Percentiles rank a stretch among this genome's conserved stretches.
Evolutionary conservation across 2,329 filamentous ascomycete species (phyloP).

Genomic region (Monosporascus sp.): DNA sequence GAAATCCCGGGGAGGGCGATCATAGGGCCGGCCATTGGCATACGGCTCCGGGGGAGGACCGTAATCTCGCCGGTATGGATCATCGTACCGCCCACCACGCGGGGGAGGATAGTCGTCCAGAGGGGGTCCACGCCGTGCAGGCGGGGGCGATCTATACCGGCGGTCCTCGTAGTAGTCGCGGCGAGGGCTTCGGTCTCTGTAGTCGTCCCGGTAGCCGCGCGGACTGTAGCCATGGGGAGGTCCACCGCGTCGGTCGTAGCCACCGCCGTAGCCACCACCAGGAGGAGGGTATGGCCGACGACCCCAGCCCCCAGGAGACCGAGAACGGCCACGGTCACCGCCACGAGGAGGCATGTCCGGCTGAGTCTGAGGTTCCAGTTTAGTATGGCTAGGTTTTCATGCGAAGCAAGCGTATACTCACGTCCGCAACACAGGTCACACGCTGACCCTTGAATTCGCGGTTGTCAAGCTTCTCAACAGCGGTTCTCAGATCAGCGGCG

Average conservation of each 20-base stretch:
- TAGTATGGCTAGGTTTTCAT: constrained; percentile 11
- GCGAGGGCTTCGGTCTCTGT: constrained; percentile 81
- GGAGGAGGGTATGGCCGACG: constrained; percentile 63
- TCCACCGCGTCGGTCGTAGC: constrained; percentile 72
- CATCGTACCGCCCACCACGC: constrained; percentile 66
- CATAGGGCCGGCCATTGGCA: constrained; percentile 52
- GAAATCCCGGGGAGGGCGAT: constrained; percentile 47
- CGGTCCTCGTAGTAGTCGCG: constrained; percentile 86
- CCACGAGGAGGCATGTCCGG: constrained; percentile 68
- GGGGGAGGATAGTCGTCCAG: constrained; percentile 72
- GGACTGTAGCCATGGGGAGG: constrained; percentile 79
- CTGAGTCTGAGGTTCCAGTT: constrained; percentile 55
- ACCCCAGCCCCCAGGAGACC: constrained; percentile 54
- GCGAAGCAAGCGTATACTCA: constrained; percentile 41
- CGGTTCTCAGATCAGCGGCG: constrained; percentile 78
- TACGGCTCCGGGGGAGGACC: constrained; percentile 57
- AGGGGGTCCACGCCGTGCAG: constrained; percentile 65
- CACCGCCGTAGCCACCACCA: constrained; percentile 51
- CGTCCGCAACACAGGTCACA: constrained; percentile 83
- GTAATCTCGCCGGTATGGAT: constrained; percentile 69
- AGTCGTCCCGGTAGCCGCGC: constrained; percentile 63
- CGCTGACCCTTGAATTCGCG: constrained; percentile 87
- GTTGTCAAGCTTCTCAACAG: constrained; percentile 90
- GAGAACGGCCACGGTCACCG: constrained; percentile 71
- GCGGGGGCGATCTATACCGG: constrained; percentile 75